Percentiles rank a stretch among this genome's conserved stretches.
Evolutionary conservation across 2,329 filamentous ascomycete genomes (phyloP).

Genomic region (Thielaviopsis populi): DNA sequence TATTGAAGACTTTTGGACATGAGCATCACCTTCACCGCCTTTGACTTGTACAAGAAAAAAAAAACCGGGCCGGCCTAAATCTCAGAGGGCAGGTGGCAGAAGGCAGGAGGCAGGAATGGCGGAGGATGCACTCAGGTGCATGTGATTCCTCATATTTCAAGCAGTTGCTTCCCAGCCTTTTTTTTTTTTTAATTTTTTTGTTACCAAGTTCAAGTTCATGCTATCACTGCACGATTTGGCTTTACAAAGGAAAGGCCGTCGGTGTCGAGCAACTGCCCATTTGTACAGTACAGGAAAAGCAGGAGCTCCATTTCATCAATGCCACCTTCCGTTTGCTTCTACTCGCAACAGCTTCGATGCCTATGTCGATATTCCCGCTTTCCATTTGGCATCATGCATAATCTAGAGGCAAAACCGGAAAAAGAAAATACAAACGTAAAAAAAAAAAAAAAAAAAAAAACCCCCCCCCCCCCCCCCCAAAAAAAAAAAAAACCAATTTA

Average conservation of each 20-base stretch:
- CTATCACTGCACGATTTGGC: neutral
- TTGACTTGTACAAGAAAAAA: neutral
- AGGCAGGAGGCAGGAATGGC: constrained; percentile 3
- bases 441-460: too few species aligned
- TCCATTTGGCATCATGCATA: too few species aligned
- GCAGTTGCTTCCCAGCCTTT: neutral
- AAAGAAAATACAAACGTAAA: too few species aligned
- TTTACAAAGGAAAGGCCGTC: neutral
- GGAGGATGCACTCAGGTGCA: constrained; percentile 6
- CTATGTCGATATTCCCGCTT: too few species aligned
- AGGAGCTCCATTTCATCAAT: too few species aligned
- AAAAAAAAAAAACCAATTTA: too few species aligned
- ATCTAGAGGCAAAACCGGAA: too few species aligned
- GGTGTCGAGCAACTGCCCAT: neutral
- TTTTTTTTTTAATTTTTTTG: neutral
- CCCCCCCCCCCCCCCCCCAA: too few species aligned
- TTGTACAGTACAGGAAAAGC: neutral
- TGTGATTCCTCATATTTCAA: constrained; percentile 5
- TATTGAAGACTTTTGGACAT: neutral
- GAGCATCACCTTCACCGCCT: neutral
- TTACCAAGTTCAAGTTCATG: neutral
- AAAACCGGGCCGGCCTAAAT: neutral
- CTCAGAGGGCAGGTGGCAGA: neutral
- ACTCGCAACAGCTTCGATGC: too few species aligned
- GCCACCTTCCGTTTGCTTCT: too few species aligned